These are phyloP conservation scores for Colletotrichum kahawae DNA, from an alignment of 2,329 filamentous ascomycete genomes.

Conservation along the genomic window DNA sequence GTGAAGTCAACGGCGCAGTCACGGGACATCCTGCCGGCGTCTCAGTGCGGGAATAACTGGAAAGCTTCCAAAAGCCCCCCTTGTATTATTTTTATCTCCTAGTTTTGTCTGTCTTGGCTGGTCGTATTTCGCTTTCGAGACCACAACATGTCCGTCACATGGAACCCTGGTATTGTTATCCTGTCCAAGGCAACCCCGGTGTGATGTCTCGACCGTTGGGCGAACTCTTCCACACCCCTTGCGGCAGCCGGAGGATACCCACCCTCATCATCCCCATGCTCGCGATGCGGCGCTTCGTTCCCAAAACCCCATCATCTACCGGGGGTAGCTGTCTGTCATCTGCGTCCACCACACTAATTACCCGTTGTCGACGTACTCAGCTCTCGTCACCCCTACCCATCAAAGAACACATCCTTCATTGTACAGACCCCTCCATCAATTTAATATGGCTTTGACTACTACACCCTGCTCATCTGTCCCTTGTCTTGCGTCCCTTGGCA, in stretches of 20 bases:
- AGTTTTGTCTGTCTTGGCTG: neutral
- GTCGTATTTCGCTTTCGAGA: constrained; percentile 19
- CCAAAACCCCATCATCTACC: neutral
- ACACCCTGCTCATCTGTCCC: neutral
- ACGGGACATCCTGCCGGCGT: neutral
- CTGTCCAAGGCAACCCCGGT: neutral
- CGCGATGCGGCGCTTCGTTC: neutral
- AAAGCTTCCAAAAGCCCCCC: neutral
- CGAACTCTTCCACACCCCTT: neutral
- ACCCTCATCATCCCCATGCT: neutral
- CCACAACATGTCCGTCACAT: neutral
- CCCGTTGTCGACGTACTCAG: neutral
- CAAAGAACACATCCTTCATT: neutral
- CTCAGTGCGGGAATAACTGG: neutral
- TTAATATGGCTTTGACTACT: neutral
- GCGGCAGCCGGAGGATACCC: neutral
- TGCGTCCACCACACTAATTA: neutral
- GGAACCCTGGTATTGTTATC: neutral
- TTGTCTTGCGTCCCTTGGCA: neutral
- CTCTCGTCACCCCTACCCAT: neutral
- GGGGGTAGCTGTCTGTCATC: neutral
- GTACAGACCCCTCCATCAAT: neutral
- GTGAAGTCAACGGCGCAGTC: neutral
- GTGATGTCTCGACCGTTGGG: neutral
- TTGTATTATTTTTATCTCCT: neutral